Evolutionary conservation across 2,329 filamentous ascomycete genomes (phyloP), one percentile per base, ranked within the genome.

Genomic region (Colletotrichum plurivorum): DNA sequence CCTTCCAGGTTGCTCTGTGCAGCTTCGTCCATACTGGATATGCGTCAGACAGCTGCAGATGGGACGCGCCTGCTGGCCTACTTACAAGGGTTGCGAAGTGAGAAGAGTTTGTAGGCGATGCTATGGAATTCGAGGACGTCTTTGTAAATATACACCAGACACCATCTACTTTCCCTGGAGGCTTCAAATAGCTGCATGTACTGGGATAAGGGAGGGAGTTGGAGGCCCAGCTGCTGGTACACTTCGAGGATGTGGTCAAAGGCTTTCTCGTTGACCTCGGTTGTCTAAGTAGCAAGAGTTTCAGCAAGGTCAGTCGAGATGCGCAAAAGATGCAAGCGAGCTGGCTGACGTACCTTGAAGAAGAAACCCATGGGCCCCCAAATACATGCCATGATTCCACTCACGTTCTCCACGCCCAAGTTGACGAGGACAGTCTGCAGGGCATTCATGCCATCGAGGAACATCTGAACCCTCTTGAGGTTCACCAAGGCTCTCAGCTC

Each of bases 351-450:
- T 0, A 75, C 74, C 61, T 73, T 59, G 16, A 77, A 54, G 12
- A 77, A 71, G 20, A 71, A 75, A 9, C 67, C 63, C n/a, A 75
- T 70, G 1, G 76, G 75, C 1, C 77, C 77, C 77, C 77, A 78
- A 41, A 78, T 71, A n/a, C 62, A 76, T 9, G 65, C 60, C 65
- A 72, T 71, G 59, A 80, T 73, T 71, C 31, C 13, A 5, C 8
- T 46, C 7, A 55, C 68, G 9, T 41, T 41, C 1, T 60, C 36
- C 13, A 69, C 45, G 0, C 46, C 57, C 49, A 65, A 25, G 10
- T 49, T 45, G 2, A 1, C 5, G 2, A 71, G 31, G 4, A 59
- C 66, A 0, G 43, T 41, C 13, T 75, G 70, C 7, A 77, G 72
- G 10, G 69, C 67, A 9, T 65, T 59, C 55, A 76, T 72, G 27